Percentiles rank a stretch among this genome's conserved stretches.
Evolutionary conservation across 495 filamentous ascomycete genomes (phyloP).

Genomic region (Xylaria longipes): DNA sequence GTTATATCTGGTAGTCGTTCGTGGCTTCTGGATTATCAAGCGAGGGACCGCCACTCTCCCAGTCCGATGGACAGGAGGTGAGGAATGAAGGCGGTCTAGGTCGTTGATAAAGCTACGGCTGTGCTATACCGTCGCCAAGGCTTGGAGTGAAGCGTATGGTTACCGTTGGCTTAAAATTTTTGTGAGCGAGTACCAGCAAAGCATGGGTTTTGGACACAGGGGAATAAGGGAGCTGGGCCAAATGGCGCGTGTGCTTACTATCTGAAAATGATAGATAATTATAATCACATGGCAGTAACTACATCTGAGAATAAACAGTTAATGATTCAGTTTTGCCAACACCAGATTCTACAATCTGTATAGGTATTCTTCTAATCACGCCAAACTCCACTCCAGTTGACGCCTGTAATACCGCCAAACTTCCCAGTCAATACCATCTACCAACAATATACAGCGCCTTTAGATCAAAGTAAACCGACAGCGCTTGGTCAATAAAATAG

Average conservation of each 20-base stretch:
- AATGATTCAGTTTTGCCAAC: slow-evolving; percentile 11
- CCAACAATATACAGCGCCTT: slow-evolving; percentile 18
- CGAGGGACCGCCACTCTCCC: too few species aligned
- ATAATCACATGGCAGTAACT: background rate
- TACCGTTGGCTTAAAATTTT: background rate
- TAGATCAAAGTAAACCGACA: slow-evolving; percentile 15
- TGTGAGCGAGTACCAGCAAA: background rate
- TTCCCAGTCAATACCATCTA: background rate
- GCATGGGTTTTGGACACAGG: background rate
- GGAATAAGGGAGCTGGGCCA: background rate
- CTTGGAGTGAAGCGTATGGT: background rate
- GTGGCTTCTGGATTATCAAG: background rate
- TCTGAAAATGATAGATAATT: background rate
- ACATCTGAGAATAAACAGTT: background rate
- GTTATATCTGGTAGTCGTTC: background rate
- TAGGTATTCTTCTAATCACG: slow-evolving; percentile 8
- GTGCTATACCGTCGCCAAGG: background rate
- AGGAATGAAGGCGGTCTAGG: background rate
- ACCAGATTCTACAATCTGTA: background rate
- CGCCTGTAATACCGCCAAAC: slow-evolving; percentile 22
- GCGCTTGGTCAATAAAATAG: slow-evolving; percentile 30
- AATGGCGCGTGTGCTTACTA: background rate
- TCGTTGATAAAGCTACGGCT: background rate
- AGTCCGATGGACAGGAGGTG: background rate
- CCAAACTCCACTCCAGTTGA: slow-evolving; percentile 30